Evolutionary conservation across 305 asterid species (phyloP), one percentile per base, ranked within the genome.

Genomic region (Lippia alba): DNA sequence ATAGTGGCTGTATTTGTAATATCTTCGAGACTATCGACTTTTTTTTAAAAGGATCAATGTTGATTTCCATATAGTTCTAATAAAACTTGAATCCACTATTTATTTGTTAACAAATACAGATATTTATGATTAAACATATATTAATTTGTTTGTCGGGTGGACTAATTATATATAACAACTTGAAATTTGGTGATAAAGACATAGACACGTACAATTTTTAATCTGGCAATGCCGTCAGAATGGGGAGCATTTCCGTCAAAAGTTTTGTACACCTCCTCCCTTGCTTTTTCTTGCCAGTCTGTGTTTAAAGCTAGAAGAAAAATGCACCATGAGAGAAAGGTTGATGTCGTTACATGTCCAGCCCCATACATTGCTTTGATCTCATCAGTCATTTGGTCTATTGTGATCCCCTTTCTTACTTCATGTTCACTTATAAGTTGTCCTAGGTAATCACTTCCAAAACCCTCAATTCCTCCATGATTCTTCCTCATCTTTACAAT

Each of bases 211-310:
- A 83, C 93, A 5, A 73, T 82, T 82, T 83, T 88, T 46, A 90
- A 70, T 72, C 89, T 81, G 44, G 90, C 78, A 71, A 86, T 81
- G 57, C 85, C 85, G 77, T 86, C 91, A 6, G 96, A 87, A 74
- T 77, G 72, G 1, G 91, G 94, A 1, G n/a, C 74, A 19, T 74
- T 58, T 4, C 50, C 50, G 17, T 89, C 90, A 36, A 89, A 80
- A 1, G 68, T 36, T 15, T 56, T 76, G 0, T 45, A 34, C 32
- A 82, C 88, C 63, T 91, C 96, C 16, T 64, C 67, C 61, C 97
- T 80, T 11, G 87, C 91, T 56, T 58, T 82, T 7, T 83, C 89
- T 78, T 91, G 96, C 96, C 96, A 91, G 15, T 88, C 89, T 1
- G 68, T 64, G 70, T 87, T 72, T 56, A 74, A 64, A 3, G 89